Base-by-base conservation (phyloP, 2,329 filamentous ascomycete species). In the Aspergillus hortae region DNA sequence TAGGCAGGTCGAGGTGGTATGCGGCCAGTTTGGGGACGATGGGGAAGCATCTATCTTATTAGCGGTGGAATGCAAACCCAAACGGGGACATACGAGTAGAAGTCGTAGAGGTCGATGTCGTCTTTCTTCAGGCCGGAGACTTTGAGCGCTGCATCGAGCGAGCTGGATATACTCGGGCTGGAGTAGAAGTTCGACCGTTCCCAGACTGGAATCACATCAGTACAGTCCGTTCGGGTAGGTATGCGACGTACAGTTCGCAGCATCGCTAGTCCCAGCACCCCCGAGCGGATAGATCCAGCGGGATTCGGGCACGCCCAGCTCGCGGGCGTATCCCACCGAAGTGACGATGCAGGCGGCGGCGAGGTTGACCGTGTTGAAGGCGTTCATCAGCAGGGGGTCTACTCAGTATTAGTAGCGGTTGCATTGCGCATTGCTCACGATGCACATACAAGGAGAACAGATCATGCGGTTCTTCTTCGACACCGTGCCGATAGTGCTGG, bases 381-480 rank as follows among this genome's bases (percentile, higher is more conserved):
- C 85, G 60, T 88, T 88, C 85, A 88, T 87, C 9, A 87, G 67
- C 0, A 88, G 70, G 0, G 84, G 83, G 67, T 88, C 84, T 87
- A 44, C 4, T 10, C 7, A 23, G 6, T 42, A 4, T 42, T n/a
- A 14, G 10, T 23, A 19, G 17, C 15, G 19, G 23, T 1, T 23
- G 23, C 23, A 6, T 1, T 23, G 23, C 4, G 6, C n/a, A 19
- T 42, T 10, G 19, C 4, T 42, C 40, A 14, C 4, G 15, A 42
- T 9, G 15, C 17, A 86, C 27, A 4, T 30, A 30, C 84, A 88
- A 12, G 86, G 85, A 45, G 77, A 80, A 62, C 83, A 87, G 49
- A 89, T 87, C 80, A 88, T 85, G 15, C 85, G 73, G 59, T 88
- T 88, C 56, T 73, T 79, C 61, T 75, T 74, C 0, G 75, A 75